Percentiles rank a stretch among this genome's conserved stretches.
phyloP scores from a whole-genome alignment of 1,284 basidiomycete species.

The Polyporus tsugae region DNA sequence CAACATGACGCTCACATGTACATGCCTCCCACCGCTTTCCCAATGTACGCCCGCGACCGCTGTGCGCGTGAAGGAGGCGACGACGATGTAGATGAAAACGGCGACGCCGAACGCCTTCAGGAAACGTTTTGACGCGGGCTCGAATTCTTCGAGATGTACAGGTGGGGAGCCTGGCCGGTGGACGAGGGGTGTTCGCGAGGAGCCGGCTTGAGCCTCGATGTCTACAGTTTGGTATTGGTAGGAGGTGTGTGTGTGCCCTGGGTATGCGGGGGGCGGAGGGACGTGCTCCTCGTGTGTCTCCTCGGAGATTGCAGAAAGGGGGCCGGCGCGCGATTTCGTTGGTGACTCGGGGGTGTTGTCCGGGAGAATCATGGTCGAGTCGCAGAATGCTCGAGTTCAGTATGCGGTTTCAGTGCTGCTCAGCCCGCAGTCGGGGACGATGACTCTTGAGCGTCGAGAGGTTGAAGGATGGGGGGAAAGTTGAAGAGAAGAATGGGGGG shows the following conservation, averaged over 20 bases:
- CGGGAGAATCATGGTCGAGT: slow-evolving; percentile 40
- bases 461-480: background rate
- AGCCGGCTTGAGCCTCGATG: slow-evolving; percentile 20
- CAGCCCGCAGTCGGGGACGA: slow-evolving; percentile 1
- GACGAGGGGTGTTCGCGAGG: slow-evolving; percentile 11
- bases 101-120: slow-evolving; percentile 40
- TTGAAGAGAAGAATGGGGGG: background rate
- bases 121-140: slow-evolving; percentile 37
- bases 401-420: too few species aligned
- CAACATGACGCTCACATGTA: slow-evolving; percentile 7
- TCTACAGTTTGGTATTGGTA: slow-evolving; percentile 13
- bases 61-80: slow-evolving; percentile 34
- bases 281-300: slow-evolving; percentile 11
- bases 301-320: slow-evolving; percentile 21
- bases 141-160: slow-evolving; percentile 17
- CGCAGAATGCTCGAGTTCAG: background rate
- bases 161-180: slow-evolving; percentile 6
- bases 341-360: slow-evolving; percentile 39
- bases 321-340: slow-evolving; percentile 27
- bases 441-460: background rate
- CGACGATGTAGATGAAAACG: slow-evolving; percentile 36
- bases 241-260: slow-evolving; percentile 16
- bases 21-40: slow-evolving; percentile 12
- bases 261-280: slow-evolving; percentile 36
- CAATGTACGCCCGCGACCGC: slow-evolving; percentile 22